phyloP scores from a whole-genome alignment of 2,329 filamentous ascomycete species.

The Zelopaecilomyces penicillatus region DNA sequence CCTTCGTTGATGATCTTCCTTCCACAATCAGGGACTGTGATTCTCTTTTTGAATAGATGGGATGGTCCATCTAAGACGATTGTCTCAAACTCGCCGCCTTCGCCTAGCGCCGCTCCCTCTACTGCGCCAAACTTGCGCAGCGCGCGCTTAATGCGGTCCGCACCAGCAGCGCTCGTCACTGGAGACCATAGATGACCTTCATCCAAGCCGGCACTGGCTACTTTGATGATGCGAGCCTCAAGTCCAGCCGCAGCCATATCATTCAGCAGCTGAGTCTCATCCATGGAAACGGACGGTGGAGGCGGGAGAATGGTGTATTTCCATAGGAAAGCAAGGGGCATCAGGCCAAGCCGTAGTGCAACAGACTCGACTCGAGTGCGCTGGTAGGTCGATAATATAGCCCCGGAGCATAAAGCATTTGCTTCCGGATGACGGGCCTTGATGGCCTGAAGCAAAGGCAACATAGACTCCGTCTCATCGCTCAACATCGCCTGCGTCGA shows the following conservation, averaged over 20 bases:
- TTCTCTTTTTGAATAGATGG: conserved; percentile 61
- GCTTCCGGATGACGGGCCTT: conserved; percentile 64
- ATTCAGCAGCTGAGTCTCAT: conserved; percentile 54
- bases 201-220: conserved; percentile 82
- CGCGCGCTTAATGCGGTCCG: conserved; percentile 39
- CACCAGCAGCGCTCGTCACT: conserved; percentile 51
- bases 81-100: conserved; percentile 95
- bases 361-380: conserved; percentile 92
- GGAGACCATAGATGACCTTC: conserved; percentile 73
- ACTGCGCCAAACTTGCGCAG: conserved; percentile 59
- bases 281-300: conserved; percentile 21
- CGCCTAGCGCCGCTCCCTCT: conserved; percentile 70
- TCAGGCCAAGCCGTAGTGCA: conserved; percentile 72
- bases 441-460: conserved; percentile 63
- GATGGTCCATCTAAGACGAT: conserved; percentile 73
- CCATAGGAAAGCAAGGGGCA: conserved; percentile 83
- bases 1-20: conserved; percentile 53
- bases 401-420: conserved; percentile 82
- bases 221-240: conserved; percentile 89
- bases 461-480: conserved; percentile 85
- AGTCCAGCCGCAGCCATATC: conserved; percentile 75
- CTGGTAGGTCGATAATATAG: conserved; percentile 92
- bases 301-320: conserved; percentile 70
- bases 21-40: conserved; percentile 51
- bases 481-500: conserved; percentile 15